phyloP scores from a whole-genome alignment of 495 filamentous ascomycete genomes.

The Pseudevernia furfuracea region DNA sequence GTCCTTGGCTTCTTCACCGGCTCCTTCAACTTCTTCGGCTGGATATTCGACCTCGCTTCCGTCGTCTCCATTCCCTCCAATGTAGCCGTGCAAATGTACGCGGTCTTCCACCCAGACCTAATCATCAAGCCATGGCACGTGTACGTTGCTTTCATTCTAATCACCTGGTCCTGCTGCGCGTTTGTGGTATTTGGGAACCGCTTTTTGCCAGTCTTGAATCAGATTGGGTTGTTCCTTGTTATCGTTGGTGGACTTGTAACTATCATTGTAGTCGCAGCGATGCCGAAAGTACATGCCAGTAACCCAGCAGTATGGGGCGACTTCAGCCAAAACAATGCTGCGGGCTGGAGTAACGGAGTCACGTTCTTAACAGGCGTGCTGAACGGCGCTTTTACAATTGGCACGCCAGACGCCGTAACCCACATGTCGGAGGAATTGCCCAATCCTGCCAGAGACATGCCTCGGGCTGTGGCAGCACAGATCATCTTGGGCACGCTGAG shows the following conservation, averaged over 20 bases:
- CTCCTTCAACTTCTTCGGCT: slow-evolving; percentile 66
- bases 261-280: slow-evolving; percentile 61
- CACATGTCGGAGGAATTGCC: slow-evolving; percentile 82
- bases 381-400: slow-evolving; percentile 79
- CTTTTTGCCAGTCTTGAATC: slow-evolving; percentile 54
- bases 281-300: slow-evolving; percentile 55
- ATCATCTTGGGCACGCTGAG: slow-evolving; percentile 27
- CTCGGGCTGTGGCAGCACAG: slow-evolving; percentile 46
- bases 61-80: slow-evolving; percentile 59
- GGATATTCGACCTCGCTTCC: slow-evolving; percentile 59
- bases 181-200: slow-evolving; percentile 62
- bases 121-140: slow-evolving; percentile 60
- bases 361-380: slow-evolving; percentile 76
- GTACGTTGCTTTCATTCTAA: slow-evolving; percentile 58
- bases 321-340: slow-evolving; percentile 40
- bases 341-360: slow-evolving; percentile 64
- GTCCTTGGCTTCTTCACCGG: slow-evolving; percentile 63
- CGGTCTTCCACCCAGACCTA: slow-evolving; percentile 52
- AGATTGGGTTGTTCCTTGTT: slow-evolving; percentile 55
- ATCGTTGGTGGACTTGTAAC: slow-evolving; percentile 56
- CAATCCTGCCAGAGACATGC: slow-evolving; percentile 53
- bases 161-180: slow-evolving; percentile 54
- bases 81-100: slow-evolving; percentile 60
- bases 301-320: slow-evolving; percentile 51
- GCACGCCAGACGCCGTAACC: slow-evolving; percentile 66